Evolutionary conservation across 306 rosid species (phyloP).

Genomic region (Lathyrus tuberosus): DNA sequence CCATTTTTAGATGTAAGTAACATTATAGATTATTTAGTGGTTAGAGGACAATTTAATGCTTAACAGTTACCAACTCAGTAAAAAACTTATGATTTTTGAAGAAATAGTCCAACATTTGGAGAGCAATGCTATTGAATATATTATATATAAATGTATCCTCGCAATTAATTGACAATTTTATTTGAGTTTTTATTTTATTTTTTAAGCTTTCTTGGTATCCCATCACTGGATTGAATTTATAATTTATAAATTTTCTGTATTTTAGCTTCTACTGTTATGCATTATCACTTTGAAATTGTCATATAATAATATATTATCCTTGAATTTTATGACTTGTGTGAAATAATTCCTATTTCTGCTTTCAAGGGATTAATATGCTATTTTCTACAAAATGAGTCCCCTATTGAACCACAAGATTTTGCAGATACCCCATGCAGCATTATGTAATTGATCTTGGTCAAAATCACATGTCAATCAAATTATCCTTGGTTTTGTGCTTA

Average conservation of each 20-base stretch:
- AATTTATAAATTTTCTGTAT: constrained; percentile 1
- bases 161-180: background rate
- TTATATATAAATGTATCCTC: constrained; percentile 20
- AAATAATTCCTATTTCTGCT: background rate
- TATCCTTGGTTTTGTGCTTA: background rate
- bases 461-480: background rate
- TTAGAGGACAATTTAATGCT: constrained; percentile 5
- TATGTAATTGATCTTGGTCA: constrained; percentile 10
- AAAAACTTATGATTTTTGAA: background rate
- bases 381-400: background rate
- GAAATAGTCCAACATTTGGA: constrained; percentile 18
- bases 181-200: constrained; percentile 1
- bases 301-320: background rate
- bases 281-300: background rate
- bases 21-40: constrained; percentile 19
- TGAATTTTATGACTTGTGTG: background rate
- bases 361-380: background rate
- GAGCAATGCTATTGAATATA: background rate
- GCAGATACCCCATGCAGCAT: background rate
- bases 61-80: too few species aligned
- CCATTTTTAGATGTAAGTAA: background rate
- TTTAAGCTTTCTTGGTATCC: constrained; percentile 5
- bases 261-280: background rate
- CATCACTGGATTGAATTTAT: background rate
- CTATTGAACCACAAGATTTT: background rate